Conservation (phyloP, 805 yeast species). For the Yarrowia bubula region DNA sequence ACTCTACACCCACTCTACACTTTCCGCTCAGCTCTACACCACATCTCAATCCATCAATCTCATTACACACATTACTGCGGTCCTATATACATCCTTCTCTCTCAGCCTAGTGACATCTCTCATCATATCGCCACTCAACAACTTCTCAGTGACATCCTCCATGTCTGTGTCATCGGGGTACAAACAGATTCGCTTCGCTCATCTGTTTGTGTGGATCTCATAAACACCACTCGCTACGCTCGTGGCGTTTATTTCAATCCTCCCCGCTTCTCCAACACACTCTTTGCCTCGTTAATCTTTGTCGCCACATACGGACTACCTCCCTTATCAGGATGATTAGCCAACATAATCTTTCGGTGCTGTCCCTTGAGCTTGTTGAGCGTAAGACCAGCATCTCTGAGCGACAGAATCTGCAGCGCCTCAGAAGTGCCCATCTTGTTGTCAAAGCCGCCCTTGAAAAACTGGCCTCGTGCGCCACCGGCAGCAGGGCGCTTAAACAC, state of each 20-base stretch:
- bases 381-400: constrained; percentile 45
- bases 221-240: too few relatives aligned
- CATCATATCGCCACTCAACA: too few relatives aligned
- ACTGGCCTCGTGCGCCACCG: constrained; percentile 68
- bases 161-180: too few relatives aligned
- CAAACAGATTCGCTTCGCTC: too few relatives aligned
- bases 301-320: constrained; percentile 80
- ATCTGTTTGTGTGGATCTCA: too few relatives aligned
- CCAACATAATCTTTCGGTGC: constrained; percentile 73
- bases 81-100: constrained; percentile 11
- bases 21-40: background rate
- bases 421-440: constrained; percentile 86
- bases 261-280: constrained; percentile 64
- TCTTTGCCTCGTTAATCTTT: constrained; percentile 85
- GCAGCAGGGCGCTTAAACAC: constrained; percentile 48
- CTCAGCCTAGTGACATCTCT: too few relatives aligned
- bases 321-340: constrained; percentile 87
- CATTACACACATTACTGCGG: background rate
- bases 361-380: constrained; percentile 54
- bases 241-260: constrained; percentile 31
- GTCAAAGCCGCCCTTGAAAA: constrained; percentile 85
- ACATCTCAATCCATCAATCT: background rate
- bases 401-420: constrained; percentile 78
- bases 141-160: background rate
- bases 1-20: too few relatives aligned